Conservation (phyloP, 2,329 filamentous ascomycete genomes). For the Hymenoscyphus scutula region DNA sequence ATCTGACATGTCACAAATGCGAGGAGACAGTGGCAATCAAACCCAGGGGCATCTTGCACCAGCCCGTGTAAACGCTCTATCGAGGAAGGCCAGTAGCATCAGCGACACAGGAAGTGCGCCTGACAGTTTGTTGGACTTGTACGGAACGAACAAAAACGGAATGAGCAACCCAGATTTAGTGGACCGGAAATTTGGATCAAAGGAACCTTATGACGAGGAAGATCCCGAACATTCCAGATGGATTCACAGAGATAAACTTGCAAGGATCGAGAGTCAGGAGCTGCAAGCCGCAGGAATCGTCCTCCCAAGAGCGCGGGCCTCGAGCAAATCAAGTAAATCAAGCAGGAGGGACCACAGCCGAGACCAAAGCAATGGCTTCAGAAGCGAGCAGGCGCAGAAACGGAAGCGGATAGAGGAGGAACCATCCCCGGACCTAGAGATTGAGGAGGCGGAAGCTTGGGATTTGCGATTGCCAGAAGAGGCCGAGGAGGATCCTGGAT, state of each 20-base stretch:
- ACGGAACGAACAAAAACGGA: constrained; percentile 33
- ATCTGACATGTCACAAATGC: constrained; percentile 27
- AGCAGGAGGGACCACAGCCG: constrained; percentile 41
- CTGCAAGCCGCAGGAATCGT: constrained; percentile 74
- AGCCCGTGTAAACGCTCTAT: constrained; percentile 38
- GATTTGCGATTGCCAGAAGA: constrained; percentile 78
- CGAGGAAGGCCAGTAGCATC: constrained; percentile 42
- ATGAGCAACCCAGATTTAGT: constrained; percentile 32
- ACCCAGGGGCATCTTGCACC: constrained; percentile 35
- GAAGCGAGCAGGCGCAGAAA: constrained; percentile 42
- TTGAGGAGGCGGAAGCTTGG: constrained; percentile 52
- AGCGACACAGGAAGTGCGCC: constrained; percentile 42
- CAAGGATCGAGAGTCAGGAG: constrained; percentile 76
- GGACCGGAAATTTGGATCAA: constrained; percentile 25
- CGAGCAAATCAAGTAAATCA: constrained; percentile 39
- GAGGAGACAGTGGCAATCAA: constrained; percentile 21
- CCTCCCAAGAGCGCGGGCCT: constrained; percentile 52
- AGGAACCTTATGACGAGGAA: constrained; percentile 33
- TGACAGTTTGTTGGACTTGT: constrained; percentile 48
- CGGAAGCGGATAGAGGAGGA: constrained; percentile 38
- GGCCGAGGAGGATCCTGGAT: constrained; percentile 60
- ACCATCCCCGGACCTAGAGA: constrained; percentile 41
- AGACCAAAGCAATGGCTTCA: constrained; percentile 32
- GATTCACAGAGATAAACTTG: constrained; percentile 84
- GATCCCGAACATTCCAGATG: constrained; percentile 67